Conservation (phyloP, 257 asterid genomes). For the Salvia hispanica region DNA sequence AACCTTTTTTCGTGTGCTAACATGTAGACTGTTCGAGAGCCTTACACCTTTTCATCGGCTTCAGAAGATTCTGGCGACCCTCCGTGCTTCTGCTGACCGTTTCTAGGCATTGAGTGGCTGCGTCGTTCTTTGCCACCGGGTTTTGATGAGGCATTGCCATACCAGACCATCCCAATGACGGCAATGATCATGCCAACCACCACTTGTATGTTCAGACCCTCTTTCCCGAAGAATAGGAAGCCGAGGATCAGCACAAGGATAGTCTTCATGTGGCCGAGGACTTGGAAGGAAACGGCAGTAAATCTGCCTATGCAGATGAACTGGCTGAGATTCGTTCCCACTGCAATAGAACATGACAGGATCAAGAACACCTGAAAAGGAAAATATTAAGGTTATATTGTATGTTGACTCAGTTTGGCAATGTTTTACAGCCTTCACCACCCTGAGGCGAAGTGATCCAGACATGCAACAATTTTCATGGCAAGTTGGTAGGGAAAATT, state of each 20-base stretch:
- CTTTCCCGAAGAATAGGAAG: constrained; percentile 81
- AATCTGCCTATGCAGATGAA: constrained; percentile 97
- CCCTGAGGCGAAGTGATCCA: background rate
- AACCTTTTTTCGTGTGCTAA: constrained; percentile 39
- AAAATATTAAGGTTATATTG: constrained; percentile 11
- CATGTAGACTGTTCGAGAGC: constrained; percentile 33
- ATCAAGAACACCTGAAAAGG: constrained; percentile 61
- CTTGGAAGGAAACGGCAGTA: constrained; percentile 94
- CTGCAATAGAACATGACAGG: constrained; percentile 85
- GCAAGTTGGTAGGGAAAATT: background rate
- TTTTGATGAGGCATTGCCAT: constrained; percentile 89
- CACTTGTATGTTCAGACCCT: constrained; percentile 85
- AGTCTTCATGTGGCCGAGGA: constrained; percentile 94
- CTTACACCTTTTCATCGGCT: constrained; percentile 71
- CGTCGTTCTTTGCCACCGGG: constrained; percentile 94
- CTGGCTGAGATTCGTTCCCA: constrained; percentile 94
- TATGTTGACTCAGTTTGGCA: background rate
- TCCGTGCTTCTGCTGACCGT: constrained; percentile 57
- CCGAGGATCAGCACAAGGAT: constrained; percentile 88
- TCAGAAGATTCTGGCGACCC: constrained; percentile 66
- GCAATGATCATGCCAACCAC: constrained; percentile 89
- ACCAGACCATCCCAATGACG: constrained; percentile 88
- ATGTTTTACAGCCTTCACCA: background rate
- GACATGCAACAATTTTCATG: background rate
- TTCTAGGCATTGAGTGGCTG: constrained; percentile 53